Conservation (phyloP, 371 early-diverging fungal species). For the Mucor racemosus region DNA sequence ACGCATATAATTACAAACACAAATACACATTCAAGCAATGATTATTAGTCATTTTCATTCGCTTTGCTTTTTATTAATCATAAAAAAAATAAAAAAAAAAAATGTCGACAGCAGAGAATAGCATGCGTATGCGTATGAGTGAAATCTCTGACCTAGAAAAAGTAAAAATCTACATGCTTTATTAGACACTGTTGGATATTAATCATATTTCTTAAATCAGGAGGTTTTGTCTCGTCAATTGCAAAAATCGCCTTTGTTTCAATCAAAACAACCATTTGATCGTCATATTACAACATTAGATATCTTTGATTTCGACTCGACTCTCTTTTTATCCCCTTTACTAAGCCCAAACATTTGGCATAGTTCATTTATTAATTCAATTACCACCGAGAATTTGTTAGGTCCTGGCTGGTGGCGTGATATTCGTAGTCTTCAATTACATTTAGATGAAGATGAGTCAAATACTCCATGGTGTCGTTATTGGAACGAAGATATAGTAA, state of each 20-base stretch:
- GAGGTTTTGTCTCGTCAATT: conserved; percentile 13
- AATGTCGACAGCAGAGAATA: not conserved
- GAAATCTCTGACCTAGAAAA: not conserved
- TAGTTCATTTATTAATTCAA: conserved; percentile 45
- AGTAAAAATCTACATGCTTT: not conserved
- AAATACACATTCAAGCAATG: not conserved
- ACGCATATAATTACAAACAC: not conserved
- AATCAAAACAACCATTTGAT: not conserved
- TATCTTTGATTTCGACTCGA: conserved; percentile 91
- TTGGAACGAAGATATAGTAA: conserved; percentile 48
- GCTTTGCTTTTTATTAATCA: not conserved
- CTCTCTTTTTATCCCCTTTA: conserved; percentile 83
- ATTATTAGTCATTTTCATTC: conserved; percentile 1
- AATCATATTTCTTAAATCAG: not conserved
- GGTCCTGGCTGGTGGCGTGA: conserved; percentile 81
- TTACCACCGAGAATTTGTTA: conserved; percentile 59
- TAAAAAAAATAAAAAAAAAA: not conserved
- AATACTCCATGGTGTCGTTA: conserved; percentile 38
- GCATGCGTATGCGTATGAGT: not conserved
- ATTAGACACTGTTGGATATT: not conserved
- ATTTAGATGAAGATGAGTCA: conserved; percentile 21
- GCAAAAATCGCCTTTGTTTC: conserved; percentile 4
- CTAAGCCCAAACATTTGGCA: conserved; percentile 84
- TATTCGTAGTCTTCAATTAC: conserved; percentile 42
- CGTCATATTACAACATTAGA: conserved; percentile 18